Evolutionary conservation across 306 rosid genomes (phyloP).

Genomic region (Vigna unguiculata): DNA sequence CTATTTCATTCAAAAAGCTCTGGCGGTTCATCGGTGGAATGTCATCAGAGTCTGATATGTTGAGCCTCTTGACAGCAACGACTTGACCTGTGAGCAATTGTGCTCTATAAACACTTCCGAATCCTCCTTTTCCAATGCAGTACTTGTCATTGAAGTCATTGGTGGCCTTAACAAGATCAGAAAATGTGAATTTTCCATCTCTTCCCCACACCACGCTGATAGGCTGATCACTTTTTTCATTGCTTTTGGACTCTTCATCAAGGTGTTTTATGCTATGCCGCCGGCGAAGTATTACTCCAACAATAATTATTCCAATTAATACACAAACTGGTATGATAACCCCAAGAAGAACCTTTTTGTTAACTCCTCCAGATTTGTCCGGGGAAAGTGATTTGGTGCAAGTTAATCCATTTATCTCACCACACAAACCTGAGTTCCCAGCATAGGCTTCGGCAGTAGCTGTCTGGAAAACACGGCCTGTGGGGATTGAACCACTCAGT

Average conservation of each 20-base stretch:
- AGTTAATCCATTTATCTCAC: slow-evolving; percentile 48
- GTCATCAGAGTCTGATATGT: slow-evolving; percentile 51
- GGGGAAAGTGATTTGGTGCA: slow-evolving; percentile 32
- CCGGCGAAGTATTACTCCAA: slow-evolving; percentile 19
- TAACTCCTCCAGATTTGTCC: slow-evolving; percentile 38
- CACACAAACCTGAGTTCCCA: slow-evolving; percentile 68
- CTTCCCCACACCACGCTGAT: slow-evolving; percentile 47
- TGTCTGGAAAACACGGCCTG: slow-evolving; percentile 43
- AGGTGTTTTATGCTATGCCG: slow-evolving; percentile 19
- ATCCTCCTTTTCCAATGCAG: slow-evolving; percentile 79
- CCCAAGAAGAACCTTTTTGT: slow-evolving; percentile 55
- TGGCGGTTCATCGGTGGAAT: slow-evolving; percentile 52
- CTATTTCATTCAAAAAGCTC: slow-evolving; percentile 69
- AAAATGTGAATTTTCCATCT: slow-evolving; percentile 51
- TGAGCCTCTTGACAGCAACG: slow-evolving; percentile 69
- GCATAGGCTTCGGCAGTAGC: slow-evolving; percentile 52
- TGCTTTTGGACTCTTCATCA: slow-evolving; percentile 47
- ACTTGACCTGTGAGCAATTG: slow-evolving; percentile 49
- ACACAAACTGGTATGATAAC: slow-evolving; percentile 55
- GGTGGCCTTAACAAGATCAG: slow-evolving; percentile 60
- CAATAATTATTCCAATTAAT: slow-evolving; percentile 33
- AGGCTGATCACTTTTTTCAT: slow-evolving; percentile 13
- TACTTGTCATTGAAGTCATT: slow-evolving; percentile 60
- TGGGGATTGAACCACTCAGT: slow-evolving; percentile 65
- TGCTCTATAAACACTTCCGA: slow-evolving; percentile 71